Percentiles rank a stretch among this genome's conserved stretches.
Evolutionary conservation across 192 early-diverging fungal species (phyloP).

Genomic region (Lobosporangium transversale): DNA sequence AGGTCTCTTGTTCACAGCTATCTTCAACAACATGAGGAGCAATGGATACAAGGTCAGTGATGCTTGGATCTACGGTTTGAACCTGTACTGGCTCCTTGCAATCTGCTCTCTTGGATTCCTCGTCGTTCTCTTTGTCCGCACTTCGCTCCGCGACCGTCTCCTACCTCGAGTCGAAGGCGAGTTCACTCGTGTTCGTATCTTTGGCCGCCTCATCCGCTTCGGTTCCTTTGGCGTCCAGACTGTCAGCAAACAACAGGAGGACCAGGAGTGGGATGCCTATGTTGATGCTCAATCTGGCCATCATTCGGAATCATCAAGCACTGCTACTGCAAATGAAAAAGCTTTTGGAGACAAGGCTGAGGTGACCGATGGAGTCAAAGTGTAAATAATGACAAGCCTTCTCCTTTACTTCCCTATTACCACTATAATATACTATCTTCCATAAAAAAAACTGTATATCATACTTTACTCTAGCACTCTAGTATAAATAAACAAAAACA

Average conservation of each 20-base stretch:
- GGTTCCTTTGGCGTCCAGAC: constrained; percentile 38
- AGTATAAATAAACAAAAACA: no score
- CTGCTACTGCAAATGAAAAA: no score
- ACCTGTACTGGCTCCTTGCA: constrained; percentile 78
- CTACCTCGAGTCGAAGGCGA: constrained; percentile 70
- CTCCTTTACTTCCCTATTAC: no score
- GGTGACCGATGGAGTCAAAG: no score
- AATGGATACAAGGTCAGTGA: constrained; percentile 54
- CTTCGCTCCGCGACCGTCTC: constrained; percentile 74
- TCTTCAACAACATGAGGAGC: constrained; percentile 62
- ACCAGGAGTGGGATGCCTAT: constrained; percentile 57
- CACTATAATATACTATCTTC: no score
- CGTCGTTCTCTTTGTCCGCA: constrained; percentile 67
- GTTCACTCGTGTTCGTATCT: constrained; percentile 66
- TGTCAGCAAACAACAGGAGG: constrained; percentile 60
- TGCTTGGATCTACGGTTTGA: constrained; percentile 59
- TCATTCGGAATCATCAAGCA: no score
- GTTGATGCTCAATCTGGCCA: constrained; percentile 12
- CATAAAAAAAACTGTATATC: no score
- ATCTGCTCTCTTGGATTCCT: constrained; percentile 64
- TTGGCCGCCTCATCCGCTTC: constrained; percentile 68
- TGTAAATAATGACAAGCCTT: no score
- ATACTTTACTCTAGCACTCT: no score
- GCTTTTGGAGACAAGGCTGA: no score
- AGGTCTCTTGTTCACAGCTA: constrained; percentile 72